Evolutionary conservation across 345 rosid species (phyloP).

Genomic region (Gossypium stocksii): DNA sequence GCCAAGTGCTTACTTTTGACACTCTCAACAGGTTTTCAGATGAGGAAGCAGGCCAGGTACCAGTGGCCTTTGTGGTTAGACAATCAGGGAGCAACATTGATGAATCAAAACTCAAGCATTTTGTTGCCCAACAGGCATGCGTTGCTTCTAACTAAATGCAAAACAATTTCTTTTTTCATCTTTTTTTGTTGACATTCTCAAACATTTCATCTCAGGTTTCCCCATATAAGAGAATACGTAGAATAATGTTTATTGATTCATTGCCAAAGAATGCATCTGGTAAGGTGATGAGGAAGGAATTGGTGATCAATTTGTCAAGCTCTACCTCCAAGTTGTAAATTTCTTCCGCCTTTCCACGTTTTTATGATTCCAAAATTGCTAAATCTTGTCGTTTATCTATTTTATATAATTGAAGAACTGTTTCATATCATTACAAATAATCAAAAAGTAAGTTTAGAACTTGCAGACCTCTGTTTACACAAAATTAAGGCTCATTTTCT

Average conservation of each 20-base stretch:
- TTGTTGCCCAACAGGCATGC: constrained; percentile 33
- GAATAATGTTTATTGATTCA: constrained; percentile 35
- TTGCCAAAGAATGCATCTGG: constrained; percentile 52
- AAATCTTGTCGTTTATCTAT: too few relatives aligned
- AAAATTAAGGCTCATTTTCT: too few relatives aligned
- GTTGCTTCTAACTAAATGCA: neutral
- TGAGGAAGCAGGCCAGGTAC: constrained; percentile 52
- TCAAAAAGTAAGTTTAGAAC: neutral
- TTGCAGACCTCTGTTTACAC: too few relatives aligned
- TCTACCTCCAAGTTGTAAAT: constrained; percentile 35
- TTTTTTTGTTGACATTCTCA: neutral
- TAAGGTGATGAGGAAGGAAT: constrained; percentile 47
- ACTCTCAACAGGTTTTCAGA: constrained; percentile 42
- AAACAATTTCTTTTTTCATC: neutral
- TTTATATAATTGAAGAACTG: too few relatives aligned
- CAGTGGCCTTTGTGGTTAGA: constrained; percentile 47
- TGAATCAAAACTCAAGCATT: constrained; percentile 36
- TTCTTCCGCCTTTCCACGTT: neutral
- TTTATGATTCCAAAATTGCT: too few relatives aligned
- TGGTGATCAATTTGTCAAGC: constrained; percentile 21
- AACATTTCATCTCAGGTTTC: constrained; percentile 36
- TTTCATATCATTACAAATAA: neutral
- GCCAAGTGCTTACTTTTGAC: neutral
- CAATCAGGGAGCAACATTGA: constrained; percentile 29
- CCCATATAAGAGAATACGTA: constrained; percentile 43